phyloP scores from a whole-genome alignment of 371 early-diverging fungal genomes.

The Mucor velutinosus region DNA sequence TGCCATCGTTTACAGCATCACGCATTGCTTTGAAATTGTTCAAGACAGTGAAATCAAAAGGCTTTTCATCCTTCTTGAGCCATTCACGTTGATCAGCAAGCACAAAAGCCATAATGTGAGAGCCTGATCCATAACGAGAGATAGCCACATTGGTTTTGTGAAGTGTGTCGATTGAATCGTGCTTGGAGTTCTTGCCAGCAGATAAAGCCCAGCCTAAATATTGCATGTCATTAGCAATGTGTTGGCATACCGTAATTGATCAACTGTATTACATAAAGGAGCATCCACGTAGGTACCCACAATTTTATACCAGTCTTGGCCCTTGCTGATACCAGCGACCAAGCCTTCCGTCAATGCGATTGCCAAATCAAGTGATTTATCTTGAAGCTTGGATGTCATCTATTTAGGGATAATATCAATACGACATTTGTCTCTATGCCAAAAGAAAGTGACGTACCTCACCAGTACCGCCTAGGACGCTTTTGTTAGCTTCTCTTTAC shows the following conservation, averaged over 20 bases:
- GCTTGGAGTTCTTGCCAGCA: constrained; percentile 53
- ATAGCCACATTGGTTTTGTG: constrained; percentile 68
- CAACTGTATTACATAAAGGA: constrained; percentile 64
- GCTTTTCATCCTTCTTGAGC: constrained; percentile 37
- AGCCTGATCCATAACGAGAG: constrained; percentile 81
- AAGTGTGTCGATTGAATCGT: constrained; percentile 60
- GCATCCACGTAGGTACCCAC: constrained; percentile 78
- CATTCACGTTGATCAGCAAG: constrained; percentile 74
- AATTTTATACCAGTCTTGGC: constrained; percentile 64
- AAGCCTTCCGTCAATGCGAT: constrained; percentile 88
- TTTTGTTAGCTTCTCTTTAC: neutral
- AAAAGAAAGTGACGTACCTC: constrained; percentile 48
- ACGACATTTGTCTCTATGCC: neutral
- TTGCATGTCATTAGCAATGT: no score
- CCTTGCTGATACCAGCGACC: constrained; percentile 71
- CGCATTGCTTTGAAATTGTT: constrained; percentile 76
- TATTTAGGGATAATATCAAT: constrained; percentile 24
- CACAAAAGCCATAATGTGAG: constrained; percentile 85
- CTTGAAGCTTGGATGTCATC: constrained; percentile 77
- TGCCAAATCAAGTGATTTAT: constrained; percentile 75
- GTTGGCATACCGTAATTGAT: neutral
- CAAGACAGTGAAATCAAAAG: constrained; percentile 65
- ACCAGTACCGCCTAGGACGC: constrained; percentile 60
- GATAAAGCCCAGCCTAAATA: constrained; percentile 72
- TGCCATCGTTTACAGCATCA: constrained; percentile 64